These are phyloP conservation scores for Boletus speciosus DNA, from an alignment of 768 basidiomycete genomes.

Conservation along the genomic window DNA sequence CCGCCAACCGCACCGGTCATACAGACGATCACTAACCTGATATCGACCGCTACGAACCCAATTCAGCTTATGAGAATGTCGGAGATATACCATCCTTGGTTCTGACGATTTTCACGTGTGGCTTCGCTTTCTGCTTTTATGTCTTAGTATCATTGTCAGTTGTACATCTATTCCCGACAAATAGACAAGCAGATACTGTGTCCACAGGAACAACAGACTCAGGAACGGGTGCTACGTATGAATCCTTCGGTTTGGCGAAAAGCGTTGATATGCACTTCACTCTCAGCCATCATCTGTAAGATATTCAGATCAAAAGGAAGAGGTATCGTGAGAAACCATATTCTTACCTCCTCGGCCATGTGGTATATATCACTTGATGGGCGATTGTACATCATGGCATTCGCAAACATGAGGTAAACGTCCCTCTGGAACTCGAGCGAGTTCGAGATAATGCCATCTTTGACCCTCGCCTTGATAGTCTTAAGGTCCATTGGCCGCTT, in stretches of 20 bases:
- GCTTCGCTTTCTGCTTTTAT: not conserved
- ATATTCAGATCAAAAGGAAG: constrained; percentile 1
- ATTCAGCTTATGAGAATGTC: constrained; percentile 81
- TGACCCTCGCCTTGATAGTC: constrained; percentile 82
- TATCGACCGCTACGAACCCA: constrained; percentile 85
- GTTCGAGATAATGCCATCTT: constrained; percentile 76
- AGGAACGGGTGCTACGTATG: constrained; percentile 41
- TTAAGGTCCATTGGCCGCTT: constrained; percentile 96
- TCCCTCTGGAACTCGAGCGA: constrained; percentile 89
- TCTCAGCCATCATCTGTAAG: constrained; percentile 70
- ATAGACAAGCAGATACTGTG: not conserved
- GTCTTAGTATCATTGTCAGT: not conserved
- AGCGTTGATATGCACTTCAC: constrained; percentile 60
- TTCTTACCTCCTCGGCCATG: constrained; percentile 87
- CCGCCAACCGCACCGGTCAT: constrained; percentile 48
- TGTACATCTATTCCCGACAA: constrained; percentile 2
- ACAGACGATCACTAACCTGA: constrained; percentile 78
- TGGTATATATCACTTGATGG: constrained; percentile 80
- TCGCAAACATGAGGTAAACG: constrained; percentile 90
- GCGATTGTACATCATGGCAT: constrained; percentile 96
- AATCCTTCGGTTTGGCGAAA: constrained; percentile 78
- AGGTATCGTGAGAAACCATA: not conserved
- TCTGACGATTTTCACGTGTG: constrained; percentile 35
- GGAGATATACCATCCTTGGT: constrained; percentile 85
- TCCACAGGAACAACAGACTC: not conserved